These are phyloP conservation scores for Termitomyces sp. DNA, from an alignment of 768 basidiomycete genomes.

Conservation along the genomic window DNA sequence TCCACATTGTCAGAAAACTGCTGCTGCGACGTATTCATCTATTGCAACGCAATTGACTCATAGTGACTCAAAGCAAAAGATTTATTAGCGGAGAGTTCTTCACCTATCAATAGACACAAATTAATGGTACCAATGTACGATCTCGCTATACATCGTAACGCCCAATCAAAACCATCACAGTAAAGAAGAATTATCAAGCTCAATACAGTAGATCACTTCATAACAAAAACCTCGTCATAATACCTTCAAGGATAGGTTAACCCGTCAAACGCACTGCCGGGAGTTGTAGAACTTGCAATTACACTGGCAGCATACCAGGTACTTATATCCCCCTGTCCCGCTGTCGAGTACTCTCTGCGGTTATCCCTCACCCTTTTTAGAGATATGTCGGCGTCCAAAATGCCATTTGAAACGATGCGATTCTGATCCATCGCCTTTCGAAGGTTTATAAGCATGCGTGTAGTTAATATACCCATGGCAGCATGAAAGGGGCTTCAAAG, in stretches of 20 bases:
- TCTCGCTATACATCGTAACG: neutral
- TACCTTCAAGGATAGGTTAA: neutral
- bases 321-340: neutral
- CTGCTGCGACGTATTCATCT: neutral
- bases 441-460: slow-evolving; percentile 41
- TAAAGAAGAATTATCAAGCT: neutral
- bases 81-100: neutral
- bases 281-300: neutral
- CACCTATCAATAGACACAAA: neutral
- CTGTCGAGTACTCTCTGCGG: neutral
- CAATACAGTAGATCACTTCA: neutral
- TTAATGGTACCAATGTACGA: neutral
- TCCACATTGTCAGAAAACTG: neutral
- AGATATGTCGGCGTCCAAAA: neutral
- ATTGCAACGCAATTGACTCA: neutral
- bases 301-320: slow-evolving; percentile 2
- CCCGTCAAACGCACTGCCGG: neutral
- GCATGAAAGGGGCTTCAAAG: slow-evolving; percentile 38
- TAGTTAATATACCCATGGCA: slow-evolving; percentile 40
- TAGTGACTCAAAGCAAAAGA: neutral
- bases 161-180: neutral
- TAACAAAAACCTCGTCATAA: neutral
- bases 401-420: slow-evolving; percentile 1
- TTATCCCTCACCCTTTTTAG: neutral
- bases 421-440: slow-evolving; percentile 26